A percentile compares a stretch with the other conserved stretches of the same genome.
These are phyloP conservation scores for Trichoderma afroharzianum DNA, from an alignment of 2,329 filamentous ascomycete species.

Conservation along the genomic window DNA sequence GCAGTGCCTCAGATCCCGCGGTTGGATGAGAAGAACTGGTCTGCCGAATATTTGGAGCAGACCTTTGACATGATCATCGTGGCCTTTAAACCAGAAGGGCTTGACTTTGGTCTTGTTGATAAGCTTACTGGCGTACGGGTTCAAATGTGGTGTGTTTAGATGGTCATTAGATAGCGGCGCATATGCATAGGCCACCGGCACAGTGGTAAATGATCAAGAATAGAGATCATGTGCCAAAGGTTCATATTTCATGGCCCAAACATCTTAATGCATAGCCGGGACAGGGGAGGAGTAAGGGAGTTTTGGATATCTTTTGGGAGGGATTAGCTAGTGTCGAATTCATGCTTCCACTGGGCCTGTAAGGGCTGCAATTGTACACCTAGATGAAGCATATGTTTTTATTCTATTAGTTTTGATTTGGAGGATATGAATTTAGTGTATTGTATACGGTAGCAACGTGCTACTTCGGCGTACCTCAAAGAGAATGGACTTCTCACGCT, in stretches of 20 bases:
- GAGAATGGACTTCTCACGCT: not conserved
- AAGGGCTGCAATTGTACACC: not conserved
- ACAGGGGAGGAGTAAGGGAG: not conserved
- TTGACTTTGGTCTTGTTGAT: conserved; percentile 40
- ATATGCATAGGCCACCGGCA: not conserved
- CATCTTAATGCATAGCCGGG: not conserved
- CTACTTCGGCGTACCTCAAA: not conserved
- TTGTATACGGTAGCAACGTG: not conserved
- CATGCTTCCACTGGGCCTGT: not conserved
- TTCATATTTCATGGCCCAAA: not conserved
- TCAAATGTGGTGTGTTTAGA: conserved; percentile 37
- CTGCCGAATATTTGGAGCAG: conserved; percentile 30
- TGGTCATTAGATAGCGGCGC: not conserved
- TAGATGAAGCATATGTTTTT: not conserved
- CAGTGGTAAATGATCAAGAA: not conserved
- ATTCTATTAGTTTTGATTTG: not conserved
- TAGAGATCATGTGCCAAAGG: not conserved
- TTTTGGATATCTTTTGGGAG: not conserved
- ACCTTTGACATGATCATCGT: conserved; percentile 44
- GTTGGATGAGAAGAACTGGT: conserved; percentile 39
- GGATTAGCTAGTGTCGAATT: not conserved
- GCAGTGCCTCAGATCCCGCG: conserved; percentile 39
- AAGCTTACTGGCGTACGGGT: conserved; percentile 33
- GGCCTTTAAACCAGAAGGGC: conserved; percentile 39
- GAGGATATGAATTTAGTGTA: not conserved